phyloP scores from a whole-genome alignment of 192 early-diverging fungal species.

The Coemansia sp. region DNA sequence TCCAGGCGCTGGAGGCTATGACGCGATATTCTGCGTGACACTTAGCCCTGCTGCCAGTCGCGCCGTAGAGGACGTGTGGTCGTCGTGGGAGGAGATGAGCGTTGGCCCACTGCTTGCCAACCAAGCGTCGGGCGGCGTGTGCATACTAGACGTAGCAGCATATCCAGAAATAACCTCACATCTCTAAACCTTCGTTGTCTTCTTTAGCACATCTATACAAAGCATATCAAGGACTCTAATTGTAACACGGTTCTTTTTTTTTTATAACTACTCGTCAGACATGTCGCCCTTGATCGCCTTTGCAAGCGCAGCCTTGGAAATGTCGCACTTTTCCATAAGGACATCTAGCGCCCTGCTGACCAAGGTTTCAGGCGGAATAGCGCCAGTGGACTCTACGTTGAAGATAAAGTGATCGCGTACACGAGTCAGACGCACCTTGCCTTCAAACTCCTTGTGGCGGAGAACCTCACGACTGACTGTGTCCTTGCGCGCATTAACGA shows the following conservation, averaged over 20 bases:
- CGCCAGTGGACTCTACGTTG: constrained; percentile 91
- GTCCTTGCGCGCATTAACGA: constrained; percentile 93
- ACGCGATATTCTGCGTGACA: constrained; percentile 93
- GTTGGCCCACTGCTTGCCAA: constrained; percentile 82
- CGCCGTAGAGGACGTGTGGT: constrained; percentile 67
- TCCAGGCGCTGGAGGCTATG: constrained; percentile 97
- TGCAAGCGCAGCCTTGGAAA: constrained; percentile 66
- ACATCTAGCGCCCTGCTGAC: constrained; percentile 80
- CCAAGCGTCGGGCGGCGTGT: constrained; percentile 65
- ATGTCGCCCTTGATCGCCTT: constrained; percentile 18
- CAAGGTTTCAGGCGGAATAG: constrained; percentile 75
- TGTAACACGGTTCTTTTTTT: neutral
- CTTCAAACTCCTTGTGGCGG: constrained; percentile 90
- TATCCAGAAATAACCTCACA: constrained; percentile 26
- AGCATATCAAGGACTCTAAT: neutral
- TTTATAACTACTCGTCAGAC: constrained; percentile 25
- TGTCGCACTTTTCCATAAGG: constrained; percentile 79
- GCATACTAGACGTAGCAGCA: constrained; percentile 18
- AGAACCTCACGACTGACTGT: constrained; percentile 93
- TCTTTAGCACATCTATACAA: neutral
- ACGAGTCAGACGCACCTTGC: constrained; percentile 85
- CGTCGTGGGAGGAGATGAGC: constrained; percentile 72
- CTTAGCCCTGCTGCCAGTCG: constrained; percentile 58
- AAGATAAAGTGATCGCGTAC: constrained; percentile 98
- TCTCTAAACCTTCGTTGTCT: neutral